phyloP scores from a whole-genome alignment of 345 rosid species.

The Psidium friedrichsthalianum region DNA sequence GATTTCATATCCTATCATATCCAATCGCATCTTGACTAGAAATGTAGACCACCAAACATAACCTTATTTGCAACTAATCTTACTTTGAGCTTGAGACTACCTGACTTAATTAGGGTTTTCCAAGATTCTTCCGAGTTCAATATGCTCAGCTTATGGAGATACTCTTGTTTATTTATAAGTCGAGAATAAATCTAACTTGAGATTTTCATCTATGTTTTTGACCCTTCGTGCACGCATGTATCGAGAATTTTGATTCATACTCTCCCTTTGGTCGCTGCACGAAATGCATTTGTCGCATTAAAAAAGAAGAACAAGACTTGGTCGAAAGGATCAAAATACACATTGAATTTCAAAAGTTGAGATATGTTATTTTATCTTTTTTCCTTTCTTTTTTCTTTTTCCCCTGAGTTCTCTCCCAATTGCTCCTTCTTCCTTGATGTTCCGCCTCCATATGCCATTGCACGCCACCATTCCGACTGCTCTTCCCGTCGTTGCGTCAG shows the following conservation, averaged over 20 bases:
- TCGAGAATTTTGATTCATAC: not conserved
- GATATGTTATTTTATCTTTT: not conserved
- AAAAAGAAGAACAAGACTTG: not conserved
- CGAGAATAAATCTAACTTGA: not conserved
- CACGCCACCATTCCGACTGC: not conserved
- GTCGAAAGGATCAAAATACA: not conserved
- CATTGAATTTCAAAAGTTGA: not conserved
- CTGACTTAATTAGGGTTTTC: not conserved
- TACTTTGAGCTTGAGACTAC: not conserved
- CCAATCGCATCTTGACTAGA: no score
- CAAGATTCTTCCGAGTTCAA: not conserved
- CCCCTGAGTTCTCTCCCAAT: not conserved
- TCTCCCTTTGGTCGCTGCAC: not conserved
- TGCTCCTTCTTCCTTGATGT: not conserved
- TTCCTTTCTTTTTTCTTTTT: not conserved
- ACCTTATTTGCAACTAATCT: not conserved
- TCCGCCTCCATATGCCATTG: not conserved
- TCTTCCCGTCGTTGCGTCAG: not conserved
- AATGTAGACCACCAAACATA: no score
- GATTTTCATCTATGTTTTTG: not conserved
- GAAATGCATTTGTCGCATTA: not conserved
- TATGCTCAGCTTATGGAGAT: not conserved
- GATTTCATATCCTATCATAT: no score
- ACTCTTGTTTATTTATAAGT: not conserved
- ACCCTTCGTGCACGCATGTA: not conserved